Base-by-base conservation (phyloP, 768 basidiomycete species). In the Chlorophyllum brunneum region DNA sequence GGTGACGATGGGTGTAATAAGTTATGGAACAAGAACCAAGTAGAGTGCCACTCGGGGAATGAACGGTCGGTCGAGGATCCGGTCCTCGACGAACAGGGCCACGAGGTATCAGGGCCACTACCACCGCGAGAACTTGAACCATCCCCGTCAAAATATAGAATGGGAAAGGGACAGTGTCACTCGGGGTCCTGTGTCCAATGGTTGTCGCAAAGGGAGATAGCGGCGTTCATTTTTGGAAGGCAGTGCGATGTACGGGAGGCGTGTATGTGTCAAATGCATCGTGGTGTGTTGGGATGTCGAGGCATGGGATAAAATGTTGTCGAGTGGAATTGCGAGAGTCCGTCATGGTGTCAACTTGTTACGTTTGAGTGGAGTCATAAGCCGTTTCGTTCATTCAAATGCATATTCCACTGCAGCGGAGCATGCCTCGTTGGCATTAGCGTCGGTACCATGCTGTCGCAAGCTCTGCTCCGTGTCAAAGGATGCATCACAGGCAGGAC, bases 401-500 rank as follows among this genome's bases (percentile, higher is more conserved):
- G 80, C 79, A 65, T 90, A 90, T 57, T 83, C 81, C 61, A 88
- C 87, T 9, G 87, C 87, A 46, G 77, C 77, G 53, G 76, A 78
- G 61, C 88, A 90, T 5, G 87, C 88, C 61, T 87, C 85, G 61
- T 78, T 79, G n/a, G 73, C 69, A 24, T 70, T 65, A 8, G 75
- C 67, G n/a, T 74, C 69, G 34, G 61, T 69, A 18, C 82, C 86
- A 61, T 90, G 87, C 56, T 77, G 78, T 47, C 76, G 76, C 10
- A 90, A 76, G 59, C 75, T 69, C 48, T 82, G 75, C n/a, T 65
- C 74, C 8, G 82, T 78, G 42, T 76, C 65, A 63, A 90, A 89
- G 55, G 72, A 77, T 20, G 80, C 71, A 61, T 90, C 86, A 62
- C 87, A 90, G 7, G 87, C 88, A 23, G 88, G 79, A 73, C 87